phyloP scores from a whole-genome alignment of 768 basidiomycete genomes.

The Tephrocybe sp. region DNA sequence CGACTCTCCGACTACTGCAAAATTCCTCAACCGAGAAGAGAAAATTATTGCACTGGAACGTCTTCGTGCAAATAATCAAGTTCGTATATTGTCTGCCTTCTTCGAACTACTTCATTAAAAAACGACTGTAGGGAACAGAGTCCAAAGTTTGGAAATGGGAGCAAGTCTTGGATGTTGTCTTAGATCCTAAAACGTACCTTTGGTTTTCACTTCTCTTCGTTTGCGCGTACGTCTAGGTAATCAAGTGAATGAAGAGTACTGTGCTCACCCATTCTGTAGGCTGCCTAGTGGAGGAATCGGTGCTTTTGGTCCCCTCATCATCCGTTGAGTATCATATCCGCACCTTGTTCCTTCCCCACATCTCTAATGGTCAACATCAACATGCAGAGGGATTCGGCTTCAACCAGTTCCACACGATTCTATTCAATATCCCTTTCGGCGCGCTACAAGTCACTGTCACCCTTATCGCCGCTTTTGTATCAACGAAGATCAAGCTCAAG shows the following conservation, averaged over 20 bases:
- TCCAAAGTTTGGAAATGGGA: conserved; percentile 45
- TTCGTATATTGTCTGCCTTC: conserved; percentile 7
- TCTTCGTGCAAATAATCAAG: conserved; percentile 41
- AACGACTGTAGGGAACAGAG: conserved; percentile 32
- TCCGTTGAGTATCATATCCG: conserved; percentile 24
- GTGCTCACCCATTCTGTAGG: conserved; percentile 16
- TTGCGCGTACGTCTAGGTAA: conserved; percentile 30
- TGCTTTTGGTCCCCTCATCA: conserved; percentile 43
- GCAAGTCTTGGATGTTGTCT: conserved; percentile 36
- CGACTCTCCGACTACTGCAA: conserved; percentile 40
- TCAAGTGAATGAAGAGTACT: not conserved
- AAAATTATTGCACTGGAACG: conserved; percentile 40
- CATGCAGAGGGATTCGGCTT: conserved; percentile 38
- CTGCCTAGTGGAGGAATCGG: conserved; percentile 39
- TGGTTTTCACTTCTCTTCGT: conserved; percentile 42
- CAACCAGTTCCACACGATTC: conserved; percentile 37
- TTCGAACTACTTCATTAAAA: not conserved
- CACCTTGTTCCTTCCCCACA: not conserved
- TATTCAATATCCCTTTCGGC: conserved; percentile 50
- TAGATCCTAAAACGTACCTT: conserved; percentile 41
- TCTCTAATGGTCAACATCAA: not conserved
- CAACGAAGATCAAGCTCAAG: conserved; percentile 37
- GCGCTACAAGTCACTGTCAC: conserved; percentile 39
- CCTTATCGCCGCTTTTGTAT: conserved; percentile 31
- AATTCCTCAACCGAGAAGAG: conserved; percentile 39